Evolutionary conservation across 331 rosid species (phyloP).

Genomic region (Rosa hybrid): DNA sequence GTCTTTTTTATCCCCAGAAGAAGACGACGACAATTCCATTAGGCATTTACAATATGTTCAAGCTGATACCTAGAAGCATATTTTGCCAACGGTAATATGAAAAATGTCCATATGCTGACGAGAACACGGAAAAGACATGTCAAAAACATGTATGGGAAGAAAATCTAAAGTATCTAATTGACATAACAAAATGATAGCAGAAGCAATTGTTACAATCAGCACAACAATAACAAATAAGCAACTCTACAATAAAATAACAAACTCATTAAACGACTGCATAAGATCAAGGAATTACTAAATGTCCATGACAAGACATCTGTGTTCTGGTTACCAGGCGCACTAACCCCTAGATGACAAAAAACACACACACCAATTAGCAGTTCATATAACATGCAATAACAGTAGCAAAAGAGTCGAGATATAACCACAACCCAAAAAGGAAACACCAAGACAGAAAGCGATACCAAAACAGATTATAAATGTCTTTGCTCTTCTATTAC

Average conservation of each 20-base stretch:
- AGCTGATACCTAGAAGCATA: not conserved
- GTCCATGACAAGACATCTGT: constrained; percentile 49
- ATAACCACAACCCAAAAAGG: constrained; percentile 2
- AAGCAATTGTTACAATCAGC: constrained; percentile 13
- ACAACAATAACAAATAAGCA: not conserved
- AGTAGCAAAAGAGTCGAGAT: constrained; percentile 13
- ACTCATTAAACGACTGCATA: constrained; percentile 38
- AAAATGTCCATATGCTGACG: not conserved
- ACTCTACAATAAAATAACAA: constrained; percentile 25
- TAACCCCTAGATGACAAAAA: constrained; percentile 52
- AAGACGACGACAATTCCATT: not conserved
- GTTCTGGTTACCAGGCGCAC: constrained; percentile 54
- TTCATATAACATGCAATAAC: constrained; percentile 32
- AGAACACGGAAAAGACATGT: not conserved
- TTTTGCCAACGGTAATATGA: not conserved
- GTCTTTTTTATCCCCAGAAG: not conserved
- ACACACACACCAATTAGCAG: constrained; percentile 45
- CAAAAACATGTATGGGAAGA: not conserved
- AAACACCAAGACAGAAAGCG: not conserved
- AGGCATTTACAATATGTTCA: not conserved
- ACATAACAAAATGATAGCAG: not conserved
- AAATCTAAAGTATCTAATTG: not conserved
- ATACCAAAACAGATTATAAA: constrained; percentile 19
- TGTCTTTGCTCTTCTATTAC: constrained; percentile 32
- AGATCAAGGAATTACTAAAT: constrained; percentile 73